Percentiles rank a stretch among this genome's conserved stretches.
phyloP scores from a whole-genome alignment of 768 basidiomycete species.

The Lactarius vividus region DNA sequence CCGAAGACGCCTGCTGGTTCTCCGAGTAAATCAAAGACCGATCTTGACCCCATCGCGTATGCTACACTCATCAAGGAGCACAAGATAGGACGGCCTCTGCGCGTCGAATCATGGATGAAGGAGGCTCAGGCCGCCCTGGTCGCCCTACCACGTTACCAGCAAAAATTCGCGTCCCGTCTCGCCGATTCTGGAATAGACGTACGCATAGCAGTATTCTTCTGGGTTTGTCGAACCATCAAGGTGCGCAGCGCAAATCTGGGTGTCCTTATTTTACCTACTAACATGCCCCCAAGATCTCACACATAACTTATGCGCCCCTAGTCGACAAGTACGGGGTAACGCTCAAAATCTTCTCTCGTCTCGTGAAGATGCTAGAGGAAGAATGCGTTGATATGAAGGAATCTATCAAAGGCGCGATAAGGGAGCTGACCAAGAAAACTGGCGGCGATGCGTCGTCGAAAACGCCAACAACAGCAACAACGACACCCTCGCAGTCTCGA shows the following conservation, averaged over 20 bases:
- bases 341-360: slow-evolving; percentile 1
- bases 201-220: slow-evolving; percentile 19
- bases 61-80: slow-evolving; percentile 11
- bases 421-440: slow-evolving; percentile 15
- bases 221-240: slow-evolving; percentile 25
- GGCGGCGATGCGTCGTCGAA: background rate
- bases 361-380: slow-evolving; percentile 14
- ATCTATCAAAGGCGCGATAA: slow-evolving; percentile 7
- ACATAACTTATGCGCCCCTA: background rate
- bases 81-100: slow-evolving; percentile 21
- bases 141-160: slow-evolving; percentile 14
- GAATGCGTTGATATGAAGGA: slow-evolving; percentile 15
- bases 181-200: slow-evolving; percentile 14
- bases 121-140: slow-evolving; percentile 18
- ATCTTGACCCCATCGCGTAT: slow-evolving; percentile 36
- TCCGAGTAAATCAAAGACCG: background rate
- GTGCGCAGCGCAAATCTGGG: slow-evolving; percentile 13
- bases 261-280: background rate
- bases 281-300: background rate
- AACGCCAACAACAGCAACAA: background rate
- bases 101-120: slow-evolving; percentile 24
- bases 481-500: slow-evolving; percentile 17
- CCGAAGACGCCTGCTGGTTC: slow-evolving; percentile 10
- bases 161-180: slow-evolving; percentile 1
- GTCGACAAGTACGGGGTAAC: slow-evolving; percentile 11